Base-by-base conservation (phyloP, 345 rosid species). In the Excoecaria cochinchinensis region DNA sequence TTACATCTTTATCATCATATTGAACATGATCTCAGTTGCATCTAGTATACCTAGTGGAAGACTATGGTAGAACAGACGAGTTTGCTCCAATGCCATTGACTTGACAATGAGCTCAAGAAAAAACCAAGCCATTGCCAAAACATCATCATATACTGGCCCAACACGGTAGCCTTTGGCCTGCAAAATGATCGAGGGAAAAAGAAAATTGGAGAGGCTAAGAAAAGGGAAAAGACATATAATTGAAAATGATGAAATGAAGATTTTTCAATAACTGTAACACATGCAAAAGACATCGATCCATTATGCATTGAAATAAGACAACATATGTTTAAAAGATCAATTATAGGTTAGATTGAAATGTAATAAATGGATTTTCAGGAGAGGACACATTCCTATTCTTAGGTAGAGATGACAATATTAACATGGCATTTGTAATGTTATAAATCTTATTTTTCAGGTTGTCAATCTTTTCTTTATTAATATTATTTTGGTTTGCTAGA, bases 101-200 rank as follows among this genome's bases (percentile, higher is more conserved):
- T 95, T 95, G 79, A 90, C 94, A 84, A 95, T 82, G 72, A 95
- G 87, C 92, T 95, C 99, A 51, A 95, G 99, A 81, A 95, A 95
- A 90, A 95, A 95, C 99, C 99, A 95, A 48, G 98, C 98, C 99
- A 95, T 95, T 76, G 98, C 93, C 80, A 95, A 78, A 53, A 95
- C 99, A 77, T 95, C 99, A 69, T 95, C 99, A 89, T 95, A 95
- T 11, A 95, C 98, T 31, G 99, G 99, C 81, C 99, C 99, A 72
- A 95, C 99, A 77, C 98, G 97, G 77, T 95, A 95, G 73, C 99
- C 99, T 86, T 95, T 95, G 36, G 99, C 99, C 99, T 95, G 92
- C 84, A 86, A 13, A 77, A 31, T 62, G 71, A 22, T 36, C 39
- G 60, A 63, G 63, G 3, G 47, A 78, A 56, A 16, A 56, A 50